These are phyloP conservation scores for Chaetothyriales sp. DNA, from an alignment of 2,329 filamentous ascomycete genomes.

Conservation along the genomic window DNA sequence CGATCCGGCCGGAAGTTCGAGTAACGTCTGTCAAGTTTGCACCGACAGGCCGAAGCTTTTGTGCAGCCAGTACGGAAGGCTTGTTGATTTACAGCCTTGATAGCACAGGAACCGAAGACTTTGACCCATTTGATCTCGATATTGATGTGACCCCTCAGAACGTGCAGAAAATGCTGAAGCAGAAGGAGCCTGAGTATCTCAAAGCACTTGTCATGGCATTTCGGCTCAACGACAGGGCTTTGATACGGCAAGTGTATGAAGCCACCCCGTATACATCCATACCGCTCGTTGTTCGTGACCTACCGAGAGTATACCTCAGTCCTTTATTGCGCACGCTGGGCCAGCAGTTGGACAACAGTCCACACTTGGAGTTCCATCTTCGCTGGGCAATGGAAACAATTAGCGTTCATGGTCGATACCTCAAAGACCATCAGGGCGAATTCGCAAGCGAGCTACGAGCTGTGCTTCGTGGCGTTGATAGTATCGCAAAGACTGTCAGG, in stretches of 20 bases:
- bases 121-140: conserved; percentile 93
- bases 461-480: conserved; percentile 62
- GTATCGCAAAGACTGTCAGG: conserved; percentile 36
- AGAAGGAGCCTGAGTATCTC: conserved; percentile 64
- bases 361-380: conserved; percentile 87
- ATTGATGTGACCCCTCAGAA: conserved; percentile 82
- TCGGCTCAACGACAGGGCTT: conserved; percentile 69
- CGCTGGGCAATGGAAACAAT: conserved; percentile 76
- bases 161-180: conserved; percentile 60
- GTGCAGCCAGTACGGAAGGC: conserved; percentile 86
- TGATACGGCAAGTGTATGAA: conserved; percentile 77
- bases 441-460: conserved; percentile 73
- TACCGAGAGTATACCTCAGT: conserved; percentile 75
- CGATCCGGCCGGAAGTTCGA: conserved; percentile 62
- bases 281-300: conserved; percentile 56
- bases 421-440: conserved; percentile 64
- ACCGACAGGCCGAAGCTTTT: conserved; percentile 78
- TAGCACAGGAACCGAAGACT: conserved; percentile 49
- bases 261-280: conserved; percentile 63
- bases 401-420: conserved; percentile 67
- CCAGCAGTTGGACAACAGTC: conserved; percentile 71
- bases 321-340: conserved; percentile 77
- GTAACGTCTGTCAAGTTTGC: conserved; percentile 77
- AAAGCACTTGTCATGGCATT: conserved; percentile 96
- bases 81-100: conserved; percentile 88